These are phyloP conservation scores for Hypoxylon subgilvum DNA, from an alignment of 495 filamentous ascomycete species.

Conservation along the genomic window DNA sequence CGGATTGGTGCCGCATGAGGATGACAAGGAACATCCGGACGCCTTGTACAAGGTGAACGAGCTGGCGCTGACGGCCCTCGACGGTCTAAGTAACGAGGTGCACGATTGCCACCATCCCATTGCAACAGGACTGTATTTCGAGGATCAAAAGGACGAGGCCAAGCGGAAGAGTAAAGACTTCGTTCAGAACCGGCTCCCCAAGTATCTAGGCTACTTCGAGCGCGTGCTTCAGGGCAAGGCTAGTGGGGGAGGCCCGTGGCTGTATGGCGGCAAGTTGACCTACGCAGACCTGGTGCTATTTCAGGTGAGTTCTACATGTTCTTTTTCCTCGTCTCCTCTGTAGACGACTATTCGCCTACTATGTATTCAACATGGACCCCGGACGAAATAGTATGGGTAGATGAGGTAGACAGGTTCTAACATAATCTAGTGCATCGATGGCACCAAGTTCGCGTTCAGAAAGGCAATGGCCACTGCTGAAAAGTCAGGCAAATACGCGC, in stretches of 20 bases:
- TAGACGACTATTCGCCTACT: background rate
- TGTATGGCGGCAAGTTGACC: conserved; percentile 64
- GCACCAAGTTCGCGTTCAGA: conserved; percentile 61
- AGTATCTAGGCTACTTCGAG: conserved; percentile 70
- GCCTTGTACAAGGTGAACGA: conserved; percentile 59
- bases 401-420: conserved; percentile 6
- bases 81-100: conserved; percentile 66
- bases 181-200: conserved; percentile 63
- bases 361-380: background rate
- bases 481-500: conserved; percentile 52
- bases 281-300: conserved; percentile 74
- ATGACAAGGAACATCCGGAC: conserved; percentile 50
- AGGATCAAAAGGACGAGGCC: conserved; percentile 69
- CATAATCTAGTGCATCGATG: conserved; percentile 39
- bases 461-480: conserved; percentile 53
- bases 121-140: conserved; percentile 61
- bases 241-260: conserved; percentile 60
- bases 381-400: background rate
- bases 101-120: conserved; percentile 75
- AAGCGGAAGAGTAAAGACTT: conserved; percentile 58
- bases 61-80: conserved; percentile 69
- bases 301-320: conserved; percentile 52
- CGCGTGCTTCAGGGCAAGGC: conserved; percentile 62
- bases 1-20: conserved; percentile 51
- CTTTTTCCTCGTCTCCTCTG: background rate